Evolutionary conservation across 2,329 filamentous ascomycete genomes (phyloP).

Genomic region (Pseudopithomyces maydicus): DNA sequence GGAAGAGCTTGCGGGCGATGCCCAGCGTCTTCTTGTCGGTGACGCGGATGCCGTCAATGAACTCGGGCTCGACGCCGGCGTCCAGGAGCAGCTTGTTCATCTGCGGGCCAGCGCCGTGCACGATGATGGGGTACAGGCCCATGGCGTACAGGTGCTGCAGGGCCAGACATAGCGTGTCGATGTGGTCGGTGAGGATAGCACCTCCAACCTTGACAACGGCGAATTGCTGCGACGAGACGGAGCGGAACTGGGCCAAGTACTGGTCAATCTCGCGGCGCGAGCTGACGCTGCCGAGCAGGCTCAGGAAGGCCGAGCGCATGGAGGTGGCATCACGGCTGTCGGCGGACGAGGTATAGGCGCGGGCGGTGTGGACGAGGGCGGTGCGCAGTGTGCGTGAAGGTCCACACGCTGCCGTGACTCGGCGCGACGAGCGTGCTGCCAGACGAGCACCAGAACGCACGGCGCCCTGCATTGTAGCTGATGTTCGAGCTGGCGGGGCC

Average conservation of each 20-base stretch:
- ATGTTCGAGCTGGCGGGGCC: conserved; percentile 27
- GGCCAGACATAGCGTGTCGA: conserved; percentile 87
- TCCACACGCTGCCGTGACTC: conserved; percentile 34
- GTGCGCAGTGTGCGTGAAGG: conserved; percentile 34
- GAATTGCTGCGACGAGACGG: conserved; percentile 94
- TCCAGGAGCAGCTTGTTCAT: conserved; percentile 89
- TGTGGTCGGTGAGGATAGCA: conserved; percentile 91
- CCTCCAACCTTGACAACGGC: conserved; percentile 98
- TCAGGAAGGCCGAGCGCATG: conserved; percentile 74
- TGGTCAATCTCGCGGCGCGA: conserved; percentile 96
- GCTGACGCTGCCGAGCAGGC: conserved; percentile 92
- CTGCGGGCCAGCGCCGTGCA: conserved; percentile 94
- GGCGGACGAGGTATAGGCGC: conserved; percentile 38
- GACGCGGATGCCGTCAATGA: conserved; percentile 93
- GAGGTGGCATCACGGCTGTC: conserved; percentile 40
- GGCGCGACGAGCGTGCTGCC: conserved; percentile 42
- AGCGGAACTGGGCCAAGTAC: conserved; percentile 96
- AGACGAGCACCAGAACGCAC: conserved; percentile 44
- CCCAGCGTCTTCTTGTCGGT: conserved; percentile 95
- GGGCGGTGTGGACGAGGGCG: conserved; percentile 36
- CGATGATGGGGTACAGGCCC: conserved; percentile 91
- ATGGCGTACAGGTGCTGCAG: conserved; percentile 93
- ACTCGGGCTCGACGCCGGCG: conserved; percentile 91
- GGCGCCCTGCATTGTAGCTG: conserved; percentile 44
- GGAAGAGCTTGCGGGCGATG: conserved; percentile 87